These are phyloP conservation scores for Drosera capensis DNA, from an alignment of 148 eudicot genomes.

Conservation along the genomic window DNA sequence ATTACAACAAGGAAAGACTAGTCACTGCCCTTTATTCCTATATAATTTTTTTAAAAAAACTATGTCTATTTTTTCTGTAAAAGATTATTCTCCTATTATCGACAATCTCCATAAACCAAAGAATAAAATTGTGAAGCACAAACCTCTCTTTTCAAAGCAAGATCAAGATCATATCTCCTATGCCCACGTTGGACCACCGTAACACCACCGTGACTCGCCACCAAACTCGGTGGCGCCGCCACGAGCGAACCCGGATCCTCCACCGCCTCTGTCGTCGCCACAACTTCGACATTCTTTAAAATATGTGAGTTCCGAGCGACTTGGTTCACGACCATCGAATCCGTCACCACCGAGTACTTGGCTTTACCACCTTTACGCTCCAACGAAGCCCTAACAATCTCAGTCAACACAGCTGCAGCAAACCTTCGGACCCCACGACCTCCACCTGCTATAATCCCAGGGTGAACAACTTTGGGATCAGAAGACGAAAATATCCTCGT, in stretches of 20 bases:
- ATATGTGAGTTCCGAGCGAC: slow-evolving; percentile 37
- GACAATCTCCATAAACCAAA: slow-evolving; percentile 45
- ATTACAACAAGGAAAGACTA: too few species aligned
- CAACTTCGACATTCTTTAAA: slow-evolving; percentile 24
- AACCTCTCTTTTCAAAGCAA: slow-evolving; percentile 20
- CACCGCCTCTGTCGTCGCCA: slow-evolving; percentile 24
- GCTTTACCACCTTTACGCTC: slow-evolving; percentile 37
- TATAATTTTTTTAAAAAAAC: too few species aligned
- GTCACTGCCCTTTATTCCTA: too few species aligned
- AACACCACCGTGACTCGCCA: not conserved
- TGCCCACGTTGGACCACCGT: slow-evolving; percentile 19
- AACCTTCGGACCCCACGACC: slow-evolving; percentile 52
- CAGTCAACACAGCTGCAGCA: slow-evolving; percentile 34
- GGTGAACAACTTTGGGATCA: slow-evolving; percentile 3
- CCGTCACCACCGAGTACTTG: slow-evolving; percentile 32
- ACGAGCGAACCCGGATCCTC: slow-evolving; percentile 22
- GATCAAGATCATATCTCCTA: slow-evolving; percentile 23
- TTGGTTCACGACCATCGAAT: slow-evolving; percentile 45
- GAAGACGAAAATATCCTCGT: not conserved
- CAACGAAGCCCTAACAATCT: slow-evolving; percentile 33
- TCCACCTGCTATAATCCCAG: slow-evolving; percentile 45
- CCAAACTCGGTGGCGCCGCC: not conserved
- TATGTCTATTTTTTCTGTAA: too few species aligned
- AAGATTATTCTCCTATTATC: too few species aligned
- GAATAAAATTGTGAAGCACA: slow-evolving; percentile 37